Evolutionary conservation across 2,329 filamentous ascomycete genomes (phyloP).

Genomic region (Fonsecaea nubica): DNA sequence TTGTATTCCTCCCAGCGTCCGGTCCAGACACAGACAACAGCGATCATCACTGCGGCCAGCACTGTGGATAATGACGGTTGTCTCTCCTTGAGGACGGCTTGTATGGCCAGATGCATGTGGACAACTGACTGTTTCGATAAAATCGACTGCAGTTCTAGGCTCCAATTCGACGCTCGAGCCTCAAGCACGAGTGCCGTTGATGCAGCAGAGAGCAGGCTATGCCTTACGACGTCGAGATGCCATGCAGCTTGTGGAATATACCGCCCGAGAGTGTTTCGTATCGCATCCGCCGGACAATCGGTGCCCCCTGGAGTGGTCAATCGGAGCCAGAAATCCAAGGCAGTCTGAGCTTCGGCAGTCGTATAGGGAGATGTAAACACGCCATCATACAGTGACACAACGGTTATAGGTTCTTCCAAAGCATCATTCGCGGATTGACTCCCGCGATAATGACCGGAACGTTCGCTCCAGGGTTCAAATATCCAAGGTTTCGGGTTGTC

Average conservation of each 20-base stretch:
- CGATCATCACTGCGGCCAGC: background rate
- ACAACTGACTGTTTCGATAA: background rate
- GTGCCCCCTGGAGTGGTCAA: background rate
- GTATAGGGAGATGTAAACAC: background rate
- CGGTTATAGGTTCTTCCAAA: background rate
- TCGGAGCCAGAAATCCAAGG: constrained; percentile 3
- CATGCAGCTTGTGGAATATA: constrained; percentile 8
- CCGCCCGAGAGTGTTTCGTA: constrained; percentile 2
- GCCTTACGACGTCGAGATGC: background rate
- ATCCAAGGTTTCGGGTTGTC: constrained; percentile 7
- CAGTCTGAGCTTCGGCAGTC: background rate
- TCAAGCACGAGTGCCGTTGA: background rate
- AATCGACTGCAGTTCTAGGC: background rate
- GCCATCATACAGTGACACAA: background rate
- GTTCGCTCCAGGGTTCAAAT: constrained; percentile 3
- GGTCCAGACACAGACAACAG: background rate
- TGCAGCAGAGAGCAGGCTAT: constrained; percentile 9
- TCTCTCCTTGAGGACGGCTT: constrained; percentile 7
- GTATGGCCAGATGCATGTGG: constrained; percentile 7
- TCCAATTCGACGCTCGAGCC: background rate
- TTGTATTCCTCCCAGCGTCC: constrained; percentile 9
- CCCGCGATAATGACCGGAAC: background rate
- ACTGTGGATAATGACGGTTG: background rate
- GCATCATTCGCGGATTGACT: background rate
- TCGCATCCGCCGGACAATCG: constrained; percentile 1